Conservation (phyloP, 2,329 filamentous ascomycete species). For the Aspergillus phoenicis region DNA sequence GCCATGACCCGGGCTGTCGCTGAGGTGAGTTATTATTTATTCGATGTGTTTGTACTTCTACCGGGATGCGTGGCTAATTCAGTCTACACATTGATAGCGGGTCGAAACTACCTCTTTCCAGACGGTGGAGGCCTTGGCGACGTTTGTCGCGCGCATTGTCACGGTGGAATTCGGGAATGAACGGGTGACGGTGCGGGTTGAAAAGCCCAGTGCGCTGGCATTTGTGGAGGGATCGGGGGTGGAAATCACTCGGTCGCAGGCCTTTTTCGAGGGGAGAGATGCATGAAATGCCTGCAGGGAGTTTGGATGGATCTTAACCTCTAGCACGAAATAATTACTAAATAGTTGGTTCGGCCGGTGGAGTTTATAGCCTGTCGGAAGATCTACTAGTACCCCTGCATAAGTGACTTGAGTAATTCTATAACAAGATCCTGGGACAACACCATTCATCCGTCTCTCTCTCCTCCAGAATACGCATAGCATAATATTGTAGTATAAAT, state of each 20-base stretch:
- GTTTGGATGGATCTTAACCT: background rate
- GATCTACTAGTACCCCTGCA: background rate
- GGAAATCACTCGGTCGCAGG: conserved; percentile 51
- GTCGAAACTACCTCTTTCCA: conserved; percentile 53
- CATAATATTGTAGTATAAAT: too few species aligned
- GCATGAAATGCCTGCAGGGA: background rate
- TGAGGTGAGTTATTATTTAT: conserved; percentile 33
- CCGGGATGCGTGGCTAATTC: conserved; percentile 16
- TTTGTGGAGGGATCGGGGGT: conserved; percentile 53
- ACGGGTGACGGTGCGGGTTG: conserved; percentile 50
- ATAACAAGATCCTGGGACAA: background rate
- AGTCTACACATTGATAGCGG: conserved; percentile 27
- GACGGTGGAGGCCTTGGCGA: conserved; percentile 55
- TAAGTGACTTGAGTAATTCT: too few species aligned
- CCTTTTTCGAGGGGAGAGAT: conserved; percentile 43
- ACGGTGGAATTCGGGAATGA: conserved; percentile 50
- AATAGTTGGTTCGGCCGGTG: background rate
- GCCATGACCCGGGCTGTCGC: conserved; percentile 42
- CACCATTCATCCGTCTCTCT: background rate
- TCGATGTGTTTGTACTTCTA: background rate
- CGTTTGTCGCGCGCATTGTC: conserved; percentile 49
- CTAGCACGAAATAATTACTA: too few species aligned
- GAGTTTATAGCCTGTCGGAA: background rate
- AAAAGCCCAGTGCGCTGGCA: conserved; percentile 55
- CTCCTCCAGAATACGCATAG: too few species aligned